Evolutionary conservation across 73 alveolate genomes (phyloP).

Genomic region (Tetrahymena elliotti): DNA sequence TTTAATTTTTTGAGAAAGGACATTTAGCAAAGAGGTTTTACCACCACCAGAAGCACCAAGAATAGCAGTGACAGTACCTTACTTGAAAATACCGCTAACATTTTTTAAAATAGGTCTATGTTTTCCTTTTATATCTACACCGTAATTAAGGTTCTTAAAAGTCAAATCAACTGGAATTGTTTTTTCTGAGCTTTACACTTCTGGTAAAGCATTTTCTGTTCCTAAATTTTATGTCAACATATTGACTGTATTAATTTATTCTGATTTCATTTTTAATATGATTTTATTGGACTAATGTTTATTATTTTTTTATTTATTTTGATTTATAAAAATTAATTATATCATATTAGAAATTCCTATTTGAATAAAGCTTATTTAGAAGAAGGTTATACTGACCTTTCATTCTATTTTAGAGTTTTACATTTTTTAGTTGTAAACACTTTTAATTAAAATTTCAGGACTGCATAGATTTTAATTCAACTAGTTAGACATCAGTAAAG

Average conservation of each 20-base stretch:
- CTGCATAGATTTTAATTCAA: not conserved
- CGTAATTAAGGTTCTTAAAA: not conserved
- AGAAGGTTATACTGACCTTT: not conserved
- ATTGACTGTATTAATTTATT: not conserved
- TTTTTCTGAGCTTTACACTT: not conserved
- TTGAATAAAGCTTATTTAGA: not conserved
- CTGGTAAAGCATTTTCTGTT: not conserved
- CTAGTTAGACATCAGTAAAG: not conserved
- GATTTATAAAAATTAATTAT: not conserved
- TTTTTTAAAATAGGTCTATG: not conserved
- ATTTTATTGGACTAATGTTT: not conserved
- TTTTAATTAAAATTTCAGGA: not conserved
- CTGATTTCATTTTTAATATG: not conserved
- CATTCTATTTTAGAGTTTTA: not conserved
- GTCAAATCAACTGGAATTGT: not conserved
- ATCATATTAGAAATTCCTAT: not conserved
- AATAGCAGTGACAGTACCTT: conserved; percentile 11
- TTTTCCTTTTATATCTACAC: not conserved
- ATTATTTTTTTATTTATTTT: not conserved
- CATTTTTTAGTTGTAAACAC: not conserved
- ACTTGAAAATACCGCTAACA: not conserved
- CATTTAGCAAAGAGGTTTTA: conserved; percentile 50
- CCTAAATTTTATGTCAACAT: not conserved
- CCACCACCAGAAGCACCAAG: conserved; percentile 60
- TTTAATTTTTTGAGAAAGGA: conserved; percentile 5